Conservation (phyloP, 768 basidiomycete species). For the Crassisporium funariophilum region DNA sequence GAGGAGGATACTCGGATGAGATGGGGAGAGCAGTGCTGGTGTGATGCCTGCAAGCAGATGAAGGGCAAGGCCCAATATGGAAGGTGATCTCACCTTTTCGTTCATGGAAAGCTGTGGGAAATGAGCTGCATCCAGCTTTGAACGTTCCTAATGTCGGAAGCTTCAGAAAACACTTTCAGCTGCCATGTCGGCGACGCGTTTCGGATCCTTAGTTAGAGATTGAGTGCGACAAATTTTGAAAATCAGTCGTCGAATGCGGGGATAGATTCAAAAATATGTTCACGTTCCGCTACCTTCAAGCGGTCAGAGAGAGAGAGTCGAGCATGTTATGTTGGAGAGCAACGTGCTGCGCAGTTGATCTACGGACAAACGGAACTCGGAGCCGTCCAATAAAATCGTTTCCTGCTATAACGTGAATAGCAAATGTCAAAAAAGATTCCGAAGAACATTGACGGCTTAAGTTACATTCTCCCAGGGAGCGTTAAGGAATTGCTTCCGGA, state of each 20-base stretch:
- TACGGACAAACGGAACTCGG: background rate
- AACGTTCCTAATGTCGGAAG: no score
- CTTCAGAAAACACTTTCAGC: no score
- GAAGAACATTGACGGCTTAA: background rate
- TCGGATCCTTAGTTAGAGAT: background rate
- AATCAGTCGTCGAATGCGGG: background rate
- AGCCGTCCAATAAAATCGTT: background rate
- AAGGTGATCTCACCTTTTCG: no score
- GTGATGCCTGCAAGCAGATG: no score
- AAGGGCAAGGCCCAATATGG: no score
- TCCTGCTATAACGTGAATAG: background rate
- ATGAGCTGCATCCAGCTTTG: no score
- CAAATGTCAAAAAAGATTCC: background rate
- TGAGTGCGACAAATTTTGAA: background rate
- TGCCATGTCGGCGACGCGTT: background rate
- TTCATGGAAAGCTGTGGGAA: no score
- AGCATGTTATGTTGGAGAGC: background rate
- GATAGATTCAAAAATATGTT: background rate
- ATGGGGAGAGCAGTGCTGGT: no score
- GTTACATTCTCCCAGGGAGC: conserved; percentile 6
- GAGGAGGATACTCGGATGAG: no score
- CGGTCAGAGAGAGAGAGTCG: background rate
- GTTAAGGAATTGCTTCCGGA: conserved; percentile 6
- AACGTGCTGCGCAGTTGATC: background rate
- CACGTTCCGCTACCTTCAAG: background rate